These are phyloP conservation scores for Neurospora crassa DNA, from an alignment of 2,329 filamentous ascomycete species.

Conservation along the genomic window DNA sequence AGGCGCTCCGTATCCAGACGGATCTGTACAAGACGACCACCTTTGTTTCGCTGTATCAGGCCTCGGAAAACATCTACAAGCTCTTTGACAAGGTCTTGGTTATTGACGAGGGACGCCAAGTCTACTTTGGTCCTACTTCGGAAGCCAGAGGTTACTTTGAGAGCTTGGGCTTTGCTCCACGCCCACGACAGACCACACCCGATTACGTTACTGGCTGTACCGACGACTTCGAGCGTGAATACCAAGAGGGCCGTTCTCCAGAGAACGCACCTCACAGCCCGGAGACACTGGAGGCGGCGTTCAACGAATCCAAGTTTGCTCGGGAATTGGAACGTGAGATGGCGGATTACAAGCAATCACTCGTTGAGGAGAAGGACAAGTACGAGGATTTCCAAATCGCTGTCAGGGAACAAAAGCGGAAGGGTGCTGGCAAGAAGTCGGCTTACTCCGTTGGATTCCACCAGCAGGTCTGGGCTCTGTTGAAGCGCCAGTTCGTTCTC, in stretches of 20 bases:
- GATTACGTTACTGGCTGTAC: constrained; percentile 79
- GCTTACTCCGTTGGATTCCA: constrained; percentile 80
- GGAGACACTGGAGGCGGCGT: constrained; percentile 59
- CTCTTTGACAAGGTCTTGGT: constrained; percentile 80
- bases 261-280: constrained; percentile 60
- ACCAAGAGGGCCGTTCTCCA: constrained; percentile 55
- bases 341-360: constrained; percentile 52
- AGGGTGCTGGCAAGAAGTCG: constrained; percentile 62
- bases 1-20: constrained; percentile 66
- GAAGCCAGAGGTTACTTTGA: constrained; percentile 70
- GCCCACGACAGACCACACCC: constrained; percentile 68
- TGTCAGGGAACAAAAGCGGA: constrained; percentile 69
- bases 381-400: constrained; percentile 70
- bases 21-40: constrained; percentile 77
- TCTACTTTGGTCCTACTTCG: constrained; percentile 61
- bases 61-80: constrained; percentile 70
- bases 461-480: constrained; percentile 71
- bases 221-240: constrained; percentile 74
- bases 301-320: constrained; percentile 53
- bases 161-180: constrained; percentile 61
- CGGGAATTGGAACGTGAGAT: constrained; percentile 55
- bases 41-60: constrained; percentile 80
- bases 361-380: constrained; percentile 55
- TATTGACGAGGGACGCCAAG: constrained; percentile 65
- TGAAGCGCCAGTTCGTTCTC: constrained; percentile 75